phyloP scores from a whole-genome alignment of 1,284 basidiomycete genomes.

The Crucibulum cyathiforme region DNA sequence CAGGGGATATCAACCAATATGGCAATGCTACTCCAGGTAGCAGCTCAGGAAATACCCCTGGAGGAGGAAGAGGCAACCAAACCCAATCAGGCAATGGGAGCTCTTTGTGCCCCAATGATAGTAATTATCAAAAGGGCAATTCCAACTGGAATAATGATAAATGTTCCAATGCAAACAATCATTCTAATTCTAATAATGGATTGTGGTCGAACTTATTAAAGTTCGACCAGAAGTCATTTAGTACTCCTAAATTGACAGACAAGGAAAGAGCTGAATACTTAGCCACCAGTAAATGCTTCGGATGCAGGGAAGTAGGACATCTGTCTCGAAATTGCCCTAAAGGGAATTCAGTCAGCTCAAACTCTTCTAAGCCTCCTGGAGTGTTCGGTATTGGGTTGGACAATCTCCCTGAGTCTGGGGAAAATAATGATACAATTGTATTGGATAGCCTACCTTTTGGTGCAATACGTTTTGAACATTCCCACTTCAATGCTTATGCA shows the following conservation, averaged over 20 bases:
- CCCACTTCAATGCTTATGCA: too few relatives aligned
- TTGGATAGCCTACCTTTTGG: constrained; percentile 7
- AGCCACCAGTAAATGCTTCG: constrained; percentile 21
- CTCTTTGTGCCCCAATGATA: not conserved
- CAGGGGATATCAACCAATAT: not conserved
- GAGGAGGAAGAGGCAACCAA: too few relatives aligned
- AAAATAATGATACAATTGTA: constrained; percentile 5
- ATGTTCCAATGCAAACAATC: not conserved
- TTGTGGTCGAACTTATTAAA: not conserved
- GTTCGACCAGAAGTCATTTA: not conserved
- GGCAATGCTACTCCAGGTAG: not conserved
- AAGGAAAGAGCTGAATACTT: constrained; percentile 14
- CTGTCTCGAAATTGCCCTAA: constrained; percentile 19
- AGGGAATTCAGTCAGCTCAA: constrained; percentile 7
- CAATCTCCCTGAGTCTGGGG: not conserved
- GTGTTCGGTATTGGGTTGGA: constrained; percentile 6
- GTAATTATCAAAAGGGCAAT: not conserved
- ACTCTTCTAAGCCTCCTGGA: constrained; percentile 12
- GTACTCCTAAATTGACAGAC: constrained; percentile 7
- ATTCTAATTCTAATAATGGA: not conserved
- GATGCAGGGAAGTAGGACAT: constrained; percentile 18
- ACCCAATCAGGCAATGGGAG: too few relatives aligned
- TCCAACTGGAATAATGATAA: not conserved
- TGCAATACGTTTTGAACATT: not conserved
- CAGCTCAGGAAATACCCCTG: too few relatives aligned